A percentile compares a stretch with the other conserved stretches of the same genome.
These are phyloP conservation scores for Cydonia oblonga DNA, from an alignment of 331 rosid genomes.

Conservation along the genomic window DNA sequence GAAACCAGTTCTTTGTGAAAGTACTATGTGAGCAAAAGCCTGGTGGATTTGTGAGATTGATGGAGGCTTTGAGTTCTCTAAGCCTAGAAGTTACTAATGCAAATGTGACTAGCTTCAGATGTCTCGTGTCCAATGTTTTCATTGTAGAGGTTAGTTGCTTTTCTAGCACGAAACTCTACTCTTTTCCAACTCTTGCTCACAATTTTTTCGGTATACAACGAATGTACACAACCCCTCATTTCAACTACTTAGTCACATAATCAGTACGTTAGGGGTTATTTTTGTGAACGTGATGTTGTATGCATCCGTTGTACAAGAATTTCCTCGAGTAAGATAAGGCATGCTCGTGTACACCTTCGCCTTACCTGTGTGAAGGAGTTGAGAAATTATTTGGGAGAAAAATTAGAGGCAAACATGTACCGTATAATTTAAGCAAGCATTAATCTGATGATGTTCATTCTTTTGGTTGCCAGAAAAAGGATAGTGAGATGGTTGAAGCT, in stretches of 20 bases:
- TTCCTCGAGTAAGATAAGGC: neutral
- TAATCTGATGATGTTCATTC: neutral
- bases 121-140: conserved; percentile 75
- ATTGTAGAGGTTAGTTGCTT: conserved; percentile 50
- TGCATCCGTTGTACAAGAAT: neutral
- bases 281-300: neutral
- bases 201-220: too few species aligned
- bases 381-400: neutral
- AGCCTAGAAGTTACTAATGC: conserved; percentile 71
- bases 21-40: conserved; percentile 75
- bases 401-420: neutral
- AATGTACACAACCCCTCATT: too few species aligned
- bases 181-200: neutral
- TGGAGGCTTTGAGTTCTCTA: conserved; percentile 66
- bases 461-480: conserved; percentile 47
- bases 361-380: neutral
- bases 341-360: neutral
- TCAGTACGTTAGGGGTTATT: neutral
- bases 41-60: conserved; percentile 67
- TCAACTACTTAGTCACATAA: neutral
- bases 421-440: neutral
- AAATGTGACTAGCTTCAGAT: conserved; percentile 66
- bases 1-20: conserved; percentile 67
- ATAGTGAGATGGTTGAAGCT: conserved; percentile 58
- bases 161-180: neutral